Base-by-base conservation (phyloP, 1,139 yeast species). In the Taphrina sp. region DNA sequence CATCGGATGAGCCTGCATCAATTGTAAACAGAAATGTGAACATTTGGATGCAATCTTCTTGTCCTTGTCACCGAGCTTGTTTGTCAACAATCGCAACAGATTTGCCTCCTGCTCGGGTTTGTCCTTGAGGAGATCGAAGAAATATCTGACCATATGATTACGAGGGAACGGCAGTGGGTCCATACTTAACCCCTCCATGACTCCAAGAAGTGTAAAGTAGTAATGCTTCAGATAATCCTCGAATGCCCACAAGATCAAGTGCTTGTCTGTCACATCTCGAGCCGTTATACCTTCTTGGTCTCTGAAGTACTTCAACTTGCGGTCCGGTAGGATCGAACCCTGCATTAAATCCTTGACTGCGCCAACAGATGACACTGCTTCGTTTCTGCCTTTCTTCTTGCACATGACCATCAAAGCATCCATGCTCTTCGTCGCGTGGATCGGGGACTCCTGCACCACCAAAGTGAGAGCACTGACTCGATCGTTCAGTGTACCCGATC, bases 101-200 rank as follows among this genome's bases (percentile, higher is more conserved):
- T 94, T 92, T 51, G 84, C 95, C 71, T 92, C 99, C 73, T 94
- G 98, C 72, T 92, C 99, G 2, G 99, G 97, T 68, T 90, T 92
- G 14, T 85, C 77, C 63, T 81, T 82, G 60, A 92, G 73, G 43
- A 92, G 75, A 60, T 87, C 95, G 63, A 90, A 85, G 39, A 90
- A 77, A 66, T 87, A 92, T 45, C 78, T 74, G 35, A 89, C 77
- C 36, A 86, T 81, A 61, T 81, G 86, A 76, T 84, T 78, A 68
- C 95, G 81, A 39, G 92, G 95, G 66, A 86, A 94, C 57, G 84
- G 80, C 64, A 92, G 89, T n/a, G 96, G 86, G 69, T 92, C 98
- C 66, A 88, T 95, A 22, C 88, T 78, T 55, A 92, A 75, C 58
- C 72, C 73, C 43, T 89, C 96, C 63, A 94, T 76, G 22, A 85